phyloP scores from a whole-genome alignment of 345 rosid genomes.

The Eucalyptus curtisii region DNA sequence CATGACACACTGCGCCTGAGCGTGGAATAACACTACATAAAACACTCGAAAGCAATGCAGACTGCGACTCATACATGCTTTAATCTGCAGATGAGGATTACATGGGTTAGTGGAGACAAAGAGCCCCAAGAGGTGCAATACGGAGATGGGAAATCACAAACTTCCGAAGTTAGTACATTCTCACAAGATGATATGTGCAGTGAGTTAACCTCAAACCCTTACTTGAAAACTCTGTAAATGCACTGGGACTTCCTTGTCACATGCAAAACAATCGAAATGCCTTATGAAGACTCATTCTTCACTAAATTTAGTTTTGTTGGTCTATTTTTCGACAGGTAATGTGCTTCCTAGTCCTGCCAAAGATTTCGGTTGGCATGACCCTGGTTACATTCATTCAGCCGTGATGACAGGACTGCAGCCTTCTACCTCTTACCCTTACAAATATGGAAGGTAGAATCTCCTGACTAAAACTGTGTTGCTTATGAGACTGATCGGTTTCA shows the following conservation, averaged over 20 bases:
- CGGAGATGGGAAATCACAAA: slow-evolving; percentile 23
- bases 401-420: slow-evolving; percentile 48
- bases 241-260: background rate
- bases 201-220: slow-evolving; percentile 4
- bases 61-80: background rate
- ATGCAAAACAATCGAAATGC: background rate
- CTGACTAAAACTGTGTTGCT: background rate
- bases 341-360: slow-evolving; percentile 43
- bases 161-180: slow-evolving; percentile 38
- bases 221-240: background rate
- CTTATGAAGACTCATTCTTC: background rate
- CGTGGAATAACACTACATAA: background rate
- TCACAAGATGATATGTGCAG: slow-evolving; percentile 49
- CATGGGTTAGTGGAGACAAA: slow-evolving; percentile 59
- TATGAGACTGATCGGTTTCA: background rate
- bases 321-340: slow-evolving; percentile 2
- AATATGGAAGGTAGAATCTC: slow-evolving; percentile 49
- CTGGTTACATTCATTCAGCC: slow-evolving; percentile 61
- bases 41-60: background rate
- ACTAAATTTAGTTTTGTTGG: background rate
- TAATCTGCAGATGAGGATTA: slow-evolving; percentile 43
- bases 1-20: background rate
- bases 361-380: slow-evolving; percentile 82
- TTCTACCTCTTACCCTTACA: slow-evolving; percentile 27
- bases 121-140: slow-evolving; percentile 36